These are phyloP conservation scores for Cystobasidium tubakii DNA, from an alignment of 768 basidiomycete genomes.

Conservation along the genomic window DNA sequence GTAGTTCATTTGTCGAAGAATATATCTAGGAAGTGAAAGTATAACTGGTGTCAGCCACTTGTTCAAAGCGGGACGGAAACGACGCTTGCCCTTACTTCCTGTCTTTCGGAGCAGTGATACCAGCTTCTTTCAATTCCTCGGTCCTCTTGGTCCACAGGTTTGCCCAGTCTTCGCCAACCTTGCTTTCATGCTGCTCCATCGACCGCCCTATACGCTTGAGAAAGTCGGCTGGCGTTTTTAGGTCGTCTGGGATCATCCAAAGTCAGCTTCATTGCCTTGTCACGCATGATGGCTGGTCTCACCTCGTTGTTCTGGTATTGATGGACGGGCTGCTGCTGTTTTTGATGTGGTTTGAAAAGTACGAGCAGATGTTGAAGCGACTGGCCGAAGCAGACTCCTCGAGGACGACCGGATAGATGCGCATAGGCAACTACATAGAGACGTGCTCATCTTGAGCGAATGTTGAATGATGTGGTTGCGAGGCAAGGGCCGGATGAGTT, in stretches of 20 bases:
- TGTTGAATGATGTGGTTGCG: too few species aligned
- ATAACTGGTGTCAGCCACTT: not conserved
- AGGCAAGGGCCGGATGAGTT: too few species aligned
- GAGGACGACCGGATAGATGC: not conserved
- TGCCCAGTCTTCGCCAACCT: slow-evolving; percentile 26
- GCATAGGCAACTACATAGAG: not conserved
- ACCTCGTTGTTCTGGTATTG: slow-evolving; percentile 21
- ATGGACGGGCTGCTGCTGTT: not conserved
- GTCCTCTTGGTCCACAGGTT: slow-evolving; percentile 7
- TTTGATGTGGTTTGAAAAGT: not conserved
- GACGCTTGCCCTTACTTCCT: not conserved
- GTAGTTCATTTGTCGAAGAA: slow-evolving; percentile 29
- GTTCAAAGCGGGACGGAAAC: not conserved
- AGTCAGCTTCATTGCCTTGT: not conserved
- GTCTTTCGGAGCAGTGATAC: slow-evolving; percentile 34
- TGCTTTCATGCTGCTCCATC: slow-evolving; percentile 29
- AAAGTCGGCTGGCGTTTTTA: slow-evolving; percentile 22
- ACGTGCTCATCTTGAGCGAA: not conserved
- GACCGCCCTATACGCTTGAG: slow-evolving; percentile 25
- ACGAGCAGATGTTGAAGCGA: slow-evolving; percentile 1
- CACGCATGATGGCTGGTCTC: not conserved
- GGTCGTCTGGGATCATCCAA: slow-evolving; percentile 5
- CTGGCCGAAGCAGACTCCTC: not conserved
- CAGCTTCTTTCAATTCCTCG: slow-evolving; percentile 21
- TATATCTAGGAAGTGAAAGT: not conserved